These are phyloP conservation scores for Fereydounia khargensis DNA, from an alignment of 1,284 basidiomycete genomes.

Conservation along the genomic window DNA sequence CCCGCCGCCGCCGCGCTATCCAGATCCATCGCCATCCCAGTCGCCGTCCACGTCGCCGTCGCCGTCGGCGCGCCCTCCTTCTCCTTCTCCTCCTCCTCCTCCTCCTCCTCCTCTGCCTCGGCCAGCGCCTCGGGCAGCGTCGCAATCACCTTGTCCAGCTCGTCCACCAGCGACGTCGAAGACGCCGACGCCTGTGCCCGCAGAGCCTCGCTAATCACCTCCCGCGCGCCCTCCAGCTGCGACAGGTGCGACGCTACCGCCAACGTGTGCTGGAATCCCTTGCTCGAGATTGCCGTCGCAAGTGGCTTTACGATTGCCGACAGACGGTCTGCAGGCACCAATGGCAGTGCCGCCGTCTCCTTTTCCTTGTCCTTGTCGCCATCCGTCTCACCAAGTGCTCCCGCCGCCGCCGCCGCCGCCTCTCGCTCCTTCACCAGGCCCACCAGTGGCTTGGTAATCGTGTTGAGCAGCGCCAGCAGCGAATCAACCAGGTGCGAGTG, in stretches of 20 bases:
- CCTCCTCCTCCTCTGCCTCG: conserved; percentile 30
- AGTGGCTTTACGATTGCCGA: conserved; percentile 49
- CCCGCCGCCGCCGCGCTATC: neutral
- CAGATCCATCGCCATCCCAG: too few species aligned
- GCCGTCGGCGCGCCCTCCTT: conserved; percentile 9
- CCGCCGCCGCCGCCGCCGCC: neutral
- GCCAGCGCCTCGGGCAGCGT: conserved; percentile 36
- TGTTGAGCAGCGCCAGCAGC: conserved; percentile 48
- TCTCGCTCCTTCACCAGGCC: conserved; percentile 11
- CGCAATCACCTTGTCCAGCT: conserved; percentile 44
- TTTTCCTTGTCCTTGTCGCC: conserved; percentile 4
- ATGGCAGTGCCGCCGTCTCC: conserved; percentile 2
- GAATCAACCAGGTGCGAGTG: conserved; percentile 52
- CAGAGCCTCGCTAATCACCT: conserved; percentile 44
- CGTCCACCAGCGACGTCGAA: conserved; percentile 27
- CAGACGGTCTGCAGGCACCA: conserved; percentile 43
- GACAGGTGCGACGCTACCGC: conserved; percentile 50
- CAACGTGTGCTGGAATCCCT: conserved; percentile 56
- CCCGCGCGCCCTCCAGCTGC: conserved; percentile 39
- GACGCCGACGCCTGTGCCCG: conserved; percentile 45
- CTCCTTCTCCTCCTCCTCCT: conserved; percentile 12
- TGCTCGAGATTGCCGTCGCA: conserved; percentile 45
- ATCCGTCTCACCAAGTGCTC: neutral
- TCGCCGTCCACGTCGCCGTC: too few species aligned
- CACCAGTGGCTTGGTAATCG: conserved; percentile 47